Evolutionary conservation across 2,329 filamentous ascomycete genomes (phyloP), one percentile per base, ranked within the genome.

Genomic region (Ophiostoma populinum): DNA sequence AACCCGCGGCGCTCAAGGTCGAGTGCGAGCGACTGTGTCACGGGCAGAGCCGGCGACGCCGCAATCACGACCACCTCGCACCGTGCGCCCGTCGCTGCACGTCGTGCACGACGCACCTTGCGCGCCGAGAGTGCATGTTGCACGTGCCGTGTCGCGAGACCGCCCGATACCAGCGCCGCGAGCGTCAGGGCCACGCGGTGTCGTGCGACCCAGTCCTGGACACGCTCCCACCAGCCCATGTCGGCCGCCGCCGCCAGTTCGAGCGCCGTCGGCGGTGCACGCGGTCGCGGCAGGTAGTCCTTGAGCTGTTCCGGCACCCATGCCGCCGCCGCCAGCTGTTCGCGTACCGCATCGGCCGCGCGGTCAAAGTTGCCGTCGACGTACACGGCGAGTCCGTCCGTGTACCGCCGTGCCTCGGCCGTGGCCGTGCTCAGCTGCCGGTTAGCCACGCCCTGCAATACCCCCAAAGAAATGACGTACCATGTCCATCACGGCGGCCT

Each of bases 1-100:
- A 92, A 95, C 5, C 90, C 90, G 43, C 85, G 73, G 40, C 85
- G 67, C 57, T 95, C 90, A 45, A 98, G 63, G 50, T 98, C 90
- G 32, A 86, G 58, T 2, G 83, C 75, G 36, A 95, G 62, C 9
- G 82, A 83, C 48, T 76, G 78, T 6, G 83, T 87, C 49, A 94
- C 65, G 12, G 86, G 80, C 47, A 92, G 75, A 33, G 77, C 72
- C 3, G 83, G 80, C 15, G 82, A 85, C n/a, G 87, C 87, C 16
- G 85, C 85, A 42, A 95, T 69, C 19, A 95, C 80, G 51, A 74
- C 61, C 5, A 95, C 87, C 55, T 98, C 90, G 43, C 77, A 74
- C 35, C 90, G 70, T 4, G 81, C 82, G 17, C 90, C 90, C 57
- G 83, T 92, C 33, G 68, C 66, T 3, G 83, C 80, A 37, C 80